Evolutionary conservation across 2,329 filamentous ascomycete species (phyloP), one percentile per base, ranked within the genome.

Genomic region (Lasiodiplodia gonubiensis): DNA sequence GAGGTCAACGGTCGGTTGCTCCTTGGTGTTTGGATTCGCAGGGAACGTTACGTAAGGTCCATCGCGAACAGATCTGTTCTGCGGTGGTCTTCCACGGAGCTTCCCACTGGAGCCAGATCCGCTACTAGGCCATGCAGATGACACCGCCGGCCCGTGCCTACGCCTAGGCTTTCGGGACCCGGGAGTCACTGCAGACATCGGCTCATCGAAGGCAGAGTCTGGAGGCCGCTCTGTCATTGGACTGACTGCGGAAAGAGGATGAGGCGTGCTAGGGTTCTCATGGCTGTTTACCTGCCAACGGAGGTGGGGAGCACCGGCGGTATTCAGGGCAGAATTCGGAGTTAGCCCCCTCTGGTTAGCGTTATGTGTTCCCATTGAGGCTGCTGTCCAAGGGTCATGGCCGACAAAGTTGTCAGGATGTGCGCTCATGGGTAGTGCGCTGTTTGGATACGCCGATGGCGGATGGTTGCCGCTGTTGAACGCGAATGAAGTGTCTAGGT

Each of bases 111-210:
- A 81, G 14, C 88, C 83, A 48, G 85, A 83, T 18, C 86, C 86
- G 68, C 86, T 87, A 70, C 88, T 88, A 66, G 90, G 88, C 94
- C 94, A 97, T 0, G 94, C 94, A 11, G 93, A 97, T 0, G 93
- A 97, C 0, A 97, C 92, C 7, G 92, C 93, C 0, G 93, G 91
- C 0, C 93, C 93, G 76, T 96, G 91, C 4, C 92, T 87, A 66
- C 90, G 84, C 66, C 86, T 78, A 6, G 83, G 78, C 70, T 84
- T 89, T 42, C 78, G 78, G 14, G 79, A 74, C 55, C 77, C 76
- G 64, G 86, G 88, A 4, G 90, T 91, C n/a, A 92, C 83, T 3
- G 92, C 91, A 0, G 92, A 93, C 59, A 85, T 88, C 11, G 92
- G 90, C 70, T 92, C 90, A 55, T 84, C 81, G 66, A 83, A 82